These are phyloP conservation scores for Tolypocladium ovalisporum DNA, from an alignment of 2,329 filamentous ascomycete genomes.

Conservation along the genomic window DNA sequence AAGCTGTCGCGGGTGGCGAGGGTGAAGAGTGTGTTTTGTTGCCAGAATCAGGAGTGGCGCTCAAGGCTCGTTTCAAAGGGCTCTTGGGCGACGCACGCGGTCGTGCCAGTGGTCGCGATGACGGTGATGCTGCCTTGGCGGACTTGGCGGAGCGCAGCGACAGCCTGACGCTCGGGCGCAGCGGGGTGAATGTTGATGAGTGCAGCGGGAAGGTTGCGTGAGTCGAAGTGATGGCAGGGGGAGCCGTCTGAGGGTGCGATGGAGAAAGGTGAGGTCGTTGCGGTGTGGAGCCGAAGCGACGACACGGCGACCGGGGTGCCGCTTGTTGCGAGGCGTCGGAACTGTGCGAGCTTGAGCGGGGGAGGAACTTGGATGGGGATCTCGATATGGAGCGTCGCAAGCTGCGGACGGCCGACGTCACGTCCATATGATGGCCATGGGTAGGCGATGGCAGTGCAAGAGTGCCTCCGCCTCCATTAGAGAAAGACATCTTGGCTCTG, in stretches of 20 bases:
- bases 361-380: constrained; percentile 84
- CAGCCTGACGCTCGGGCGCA: constrained; percentile 56
- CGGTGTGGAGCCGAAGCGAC: constrained; percentile 26
- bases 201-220: constrained; percentile 20
- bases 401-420: constrained; percentile 70
- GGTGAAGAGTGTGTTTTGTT: constrained; percentile 47
- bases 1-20: constrained; percentile 21
- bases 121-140: constrained; percentile 41
- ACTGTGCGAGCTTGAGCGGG: constrained; percentile 34
- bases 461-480: constrained; percentile 57
- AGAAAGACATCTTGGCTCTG: constrained; percentile 42
- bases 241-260: constrained; percentile 22
- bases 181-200: constrained; percentile 50
- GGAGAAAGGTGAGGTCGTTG: constrained; percentile 21
- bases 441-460: constrained; percentile 82
- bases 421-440: constrained; percentile 70
- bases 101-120: constrained; percentile 43
- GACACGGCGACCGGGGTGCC: constrained; percentile 42
- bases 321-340: constrained; percentile 35
- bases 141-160: constrained; percentile 53
- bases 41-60: constrained; percentile 56
- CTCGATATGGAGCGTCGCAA: constrained; percentile 80
- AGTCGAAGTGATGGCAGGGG: constrained; percentile 19
- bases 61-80: constrained; percentile 68
- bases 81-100: constrained; percentile 66